These are phyloP conservation scores for Eucalyptus leucophloia DNA, from an alignment of 345 rosid species.

Conservation along the genomic window DNA sequence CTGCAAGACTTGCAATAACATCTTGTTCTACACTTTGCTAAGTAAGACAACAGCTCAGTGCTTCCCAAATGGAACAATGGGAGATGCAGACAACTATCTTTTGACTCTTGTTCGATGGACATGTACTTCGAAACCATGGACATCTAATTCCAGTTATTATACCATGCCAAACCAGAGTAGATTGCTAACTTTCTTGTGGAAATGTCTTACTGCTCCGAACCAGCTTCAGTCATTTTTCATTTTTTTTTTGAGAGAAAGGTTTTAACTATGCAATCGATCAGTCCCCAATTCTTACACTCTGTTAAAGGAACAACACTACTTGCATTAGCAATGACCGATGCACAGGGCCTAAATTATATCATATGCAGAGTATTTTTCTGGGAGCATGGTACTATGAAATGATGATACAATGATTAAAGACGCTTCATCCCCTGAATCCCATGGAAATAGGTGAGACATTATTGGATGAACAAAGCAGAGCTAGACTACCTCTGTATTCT, in stretches of 20 bases:
- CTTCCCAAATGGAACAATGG: background rate
- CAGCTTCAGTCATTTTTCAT: background rate
- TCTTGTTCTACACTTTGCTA: background rate
- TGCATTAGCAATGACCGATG: background rate
- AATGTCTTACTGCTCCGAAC: background rate
- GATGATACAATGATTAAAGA: background rate
- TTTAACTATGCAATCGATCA: background rate
- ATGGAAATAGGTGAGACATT: background rate
- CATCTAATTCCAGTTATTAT: background rate
- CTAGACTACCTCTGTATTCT: constrained; percentile 43
- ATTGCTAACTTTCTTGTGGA: background rate
- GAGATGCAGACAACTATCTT: background rate
- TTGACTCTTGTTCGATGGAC: background rate
- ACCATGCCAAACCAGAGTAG: background rate
- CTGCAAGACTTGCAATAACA: background rate
- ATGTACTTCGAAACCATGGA: background rate
- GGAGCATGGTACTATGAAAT: background rate
- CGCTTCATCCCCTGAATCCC: background rate
- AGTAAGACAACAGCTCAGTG: background rate
- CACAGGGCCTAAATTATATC: background rate
- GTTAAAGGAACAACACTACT: background rate
- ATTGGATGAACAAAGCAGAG: background rate
- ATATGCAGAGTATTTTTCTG: background rate
- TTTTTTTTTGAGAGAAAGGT: background rate
- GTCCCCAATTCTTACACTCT: background rate